Evolutionary conservation across 495 filamentous ascomycete genomes (phyloP), one percentile per base, ranked within the genome.

Genomic region (Neurospora terricola): DNA sequence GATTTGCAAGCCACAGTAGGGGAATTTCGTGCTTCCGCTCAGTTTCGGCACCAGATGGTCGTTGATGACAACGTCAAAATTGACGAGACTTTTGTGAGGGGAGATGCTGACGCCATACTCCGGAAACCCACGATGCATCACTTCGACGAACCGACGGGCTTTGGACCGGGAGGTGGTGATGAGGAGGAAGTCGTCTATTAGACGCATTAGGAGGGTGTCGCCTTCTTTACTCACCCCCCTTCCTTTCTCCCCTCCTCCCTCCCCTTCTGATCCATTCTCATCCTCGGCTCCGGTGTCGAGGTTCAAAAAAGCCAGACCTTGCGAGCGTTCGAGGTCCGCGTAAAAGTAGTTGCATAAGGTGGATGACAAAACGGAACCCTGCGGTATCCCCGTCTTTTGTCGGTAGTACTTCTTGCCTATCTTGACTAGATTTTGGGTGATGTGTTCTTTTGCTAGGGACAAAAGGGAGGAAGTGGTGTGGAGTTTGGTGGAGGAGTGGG

Each of bases 291-390:
- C 2, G 30, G 2, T 3, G 3, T 3, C 30, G 12, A 39, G 11
- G 38, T 14, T 39, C 40, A 43, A 18, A 18, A 97, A 98, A 2
- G 81, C 78, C 4, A 99, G 82, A 4, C 89, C 81, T 30, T 90
- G 82, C 0, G 54, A 62, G 4, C 83, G 76, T 80, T 99, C 96
- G 4, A 99, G 85, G 74, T 94, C 88, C 5, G 91, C 95, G 78
- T 98, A 98, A 79, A 98, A 97, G 78, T 95, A 93, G 79, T 94
- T 98, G 86, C 96, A 98, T 0, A 99, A 85, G 38, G 93, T 84
- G 69, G 88, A 91, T 11, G 94, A 97, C 34, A 99, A 78, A 0
- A 97, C 86, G 0, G 94, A 97, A 42, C 96, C 96, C 80, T 99
- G 96, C 0, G 96, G 94, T 30, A 99, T 97, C 16, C 96, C 96